phyloP scores from a whole-genome alignment of 2,329 filamentous ascomycete species.

The Cladophialophora yegresii region DNA sequence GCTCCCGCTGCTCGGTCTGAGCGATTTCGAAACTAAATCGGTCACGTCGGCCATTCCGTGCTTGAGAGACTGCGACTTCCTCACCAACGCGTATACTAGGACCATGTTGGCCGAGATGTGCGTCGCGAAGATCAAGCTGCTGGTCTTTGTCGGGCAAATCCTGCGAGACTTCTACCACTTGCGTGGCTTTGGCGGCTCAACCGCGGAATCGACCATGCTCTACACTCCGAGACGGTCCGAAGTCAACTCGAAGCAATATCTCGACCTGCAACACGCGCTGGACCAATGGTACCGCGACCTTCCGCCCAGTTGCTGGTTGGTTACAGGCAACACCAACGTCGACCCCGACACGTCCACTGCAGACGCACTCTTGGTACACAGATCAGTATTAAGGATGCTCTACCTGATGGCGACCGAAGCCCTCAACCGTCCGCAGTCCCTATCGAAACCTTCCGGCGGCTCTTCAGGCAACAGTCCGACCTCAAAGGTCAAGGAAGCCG shows the following conservation, averaged over 20 bases:
- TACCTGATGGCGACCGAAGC: conserved; percentile 29
- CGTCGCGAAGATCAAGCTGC: conserved; percentile 23
- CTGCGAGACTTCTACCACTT: conserved; percentile 24
- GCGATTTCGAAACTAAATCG: conserved; percentile 26
- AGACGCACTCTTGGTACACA: conserved; percentile 21
- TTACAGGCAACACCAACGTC: conserved; percentile 4
- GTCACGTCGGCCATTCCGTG: conserved; percentile 16
- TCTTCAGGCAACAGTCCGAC: conserved; percentile 14
- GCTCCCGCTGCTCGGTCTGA: conserved; percentile 16
- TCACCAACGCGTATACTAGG: conserved; percentile 13
- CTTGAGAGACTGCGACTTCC: conserved; percentile 16
- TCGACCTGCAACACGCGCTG: conserved; percentile 23
- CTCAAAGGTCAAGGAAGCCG: conserved; percentile 26
- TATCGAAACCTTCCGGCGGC: conserved; percentile 14
- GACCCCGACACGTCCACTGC: conserved; percentile 8
- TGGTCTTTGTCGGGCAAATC: conserved; percentile 26
- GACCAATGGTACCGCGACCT: conserved; percentile 26
- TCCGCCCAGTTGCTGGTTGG: conserved; percentile 22
- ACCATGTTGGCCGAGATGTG: conserved; percentile 28
- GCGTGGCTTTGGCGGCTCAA: conserved; percentile 26
- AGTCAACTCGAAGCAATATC: conserved; percentile 15
- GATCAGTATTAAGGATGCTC: conserved; percentile 24
- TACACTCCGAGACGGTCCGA: conserved; percentile 26
- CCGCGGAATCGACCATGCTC: conserved; percentile 28
- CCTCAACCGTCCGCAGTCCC: conserved; percentile 25